phyloP scores from a whole-genome alignment of 164 flowering plant species.

The Vitis amurensis region DNA sequence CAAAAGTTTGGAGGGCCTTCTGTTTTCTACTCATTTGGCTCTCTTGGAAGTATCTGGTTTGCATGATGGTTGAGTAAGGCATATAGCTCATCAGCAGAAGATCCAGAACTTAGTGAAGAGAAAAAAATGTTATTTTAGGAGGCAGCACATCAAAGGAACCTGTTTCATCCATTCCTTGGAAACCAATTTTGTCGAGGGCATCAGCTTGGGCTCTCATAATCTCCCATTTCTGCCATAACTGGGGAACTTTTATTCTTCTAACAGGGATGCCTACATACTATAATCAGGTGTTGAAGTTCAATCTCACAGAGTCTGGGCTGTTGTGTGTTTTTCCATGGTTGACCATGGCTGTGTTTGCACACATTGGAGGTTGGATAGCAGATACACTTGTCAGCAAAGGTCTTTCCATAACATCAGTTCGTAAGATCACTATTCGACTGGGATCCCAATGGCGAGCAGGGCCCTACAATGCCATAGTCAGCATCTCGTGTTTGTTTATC shows the following conservation, averaged over 20 bases:
- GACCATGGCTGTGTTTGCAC: constrained; percentile 98
- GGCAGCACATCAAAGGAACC: constrained; percentile 73
- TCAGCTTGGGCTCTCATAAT: constrained; percentile 98
- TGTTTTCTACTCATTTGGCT: too few species aligned
- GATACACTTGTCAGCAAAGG: constrained; percentile 95
- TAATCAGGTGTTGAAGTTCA: constrained; percentile 99
- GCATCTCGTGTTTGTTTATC: too few species aligned
- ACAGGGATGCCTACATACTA: constrained; percentile 99
- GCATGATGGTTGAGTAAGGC: too few species aligned
- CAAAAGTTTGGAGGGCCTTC: too few species aligned
- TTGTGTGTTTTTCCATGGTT: constrained; percentile 96
- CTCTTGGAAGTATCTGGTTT: too few species aligned
- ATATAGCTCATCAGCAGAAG: constrained; percentile 82
- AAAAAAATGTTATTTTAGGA: constrained; percentile 74
- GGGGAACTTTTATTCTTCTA: constrained; percentile 98
- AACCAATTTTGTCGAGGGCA: constrained; percentile 78
- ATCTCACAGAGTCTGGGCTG: constrained; percentile 95
- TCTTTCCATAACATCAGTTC: constrained; percentile 84
- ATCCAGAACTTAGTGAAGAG: constrained; percentile 61
- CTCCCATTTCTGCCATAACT: constrained; percentile 98
- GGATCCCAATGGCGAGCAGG: too few species aligned
- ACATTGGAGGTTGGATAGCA: constrained; percentile 98
- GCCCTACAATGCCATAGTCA: too few species aligned
- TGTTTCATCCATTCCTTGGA: constrained; percentile 90
- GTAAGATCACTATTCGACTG: too few species aligned